Percentiles rank a stretch among this genome's conserved stretches.
These are phyloP conservation scores for Volvox carteri DNA, from an alignment of 163 green algal genomes.

Conservation along the genomic window DNA sequence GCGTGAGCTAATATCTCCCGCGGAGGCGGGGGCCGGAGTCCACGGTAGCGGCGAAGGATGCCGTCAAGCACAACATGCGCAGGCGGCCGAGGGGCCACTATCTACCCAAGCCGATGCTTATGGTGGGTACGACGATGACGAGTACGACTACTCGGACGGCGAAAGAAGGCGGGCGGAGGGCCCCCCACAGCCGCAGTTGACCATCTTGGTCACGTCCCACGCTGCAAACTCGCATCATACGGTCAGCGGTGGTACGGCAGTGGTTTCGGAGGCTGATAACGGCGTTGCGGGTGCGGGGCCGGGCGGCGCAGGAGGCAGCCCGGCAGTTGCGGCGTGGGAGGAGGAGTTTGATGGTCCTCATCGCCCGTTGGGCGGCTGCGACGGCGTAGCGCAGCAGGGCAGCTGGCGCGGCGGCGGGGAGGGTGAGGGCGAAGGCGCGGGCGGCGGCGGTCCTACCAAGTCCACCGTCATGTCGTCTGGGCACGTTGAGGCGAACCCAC, in stretches of 20 bases:
- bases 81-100: background rate
- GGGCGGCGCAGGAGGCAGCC: slow-evolving; percentile 19
- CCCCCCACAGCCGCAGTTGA: slow-evolving; percentile 48
- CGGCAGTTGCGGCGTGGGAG: slow-evolving; percentile 44
- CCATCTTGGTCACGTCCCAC: slow-evolving; percentile 51
- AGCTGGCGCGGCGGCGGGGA: slow-evolving; percentile 34
- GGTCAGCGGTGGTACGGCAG: slow-evolving; percentile 46
- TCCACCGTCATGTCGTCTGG: slow-evolving; percentile 43
- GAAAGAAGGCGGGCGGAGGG: slow-evolving; percentile 32
- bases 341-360: slow-evolving; percentile 49
- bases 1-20: background rate
- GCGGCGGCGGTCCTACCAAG: slow-evolving; percentile 15
- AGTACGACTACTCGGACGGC: slow-evolving; percentile 45
- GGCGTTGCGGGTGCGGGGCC: background rate
- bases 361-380: background rate
- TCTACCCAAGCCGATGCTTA: slow-evolving; percentile 47
- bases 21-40: background rate
- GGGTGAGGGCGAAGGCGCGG: background rate
- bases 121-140: slow-evolving; percentile 46
- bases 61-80: background rate
- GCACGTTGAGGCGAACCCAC: background rate
- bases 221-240: slow-evolving; percentile 53
- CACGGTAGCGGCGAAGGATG: background rate
- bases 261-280: slow-evolving; percentile 52
- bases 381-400: slow-evolving; percentile 5